Conservation (phyloP, 352 stramenopile species). For the Globisporangium nagaii region DNA sequence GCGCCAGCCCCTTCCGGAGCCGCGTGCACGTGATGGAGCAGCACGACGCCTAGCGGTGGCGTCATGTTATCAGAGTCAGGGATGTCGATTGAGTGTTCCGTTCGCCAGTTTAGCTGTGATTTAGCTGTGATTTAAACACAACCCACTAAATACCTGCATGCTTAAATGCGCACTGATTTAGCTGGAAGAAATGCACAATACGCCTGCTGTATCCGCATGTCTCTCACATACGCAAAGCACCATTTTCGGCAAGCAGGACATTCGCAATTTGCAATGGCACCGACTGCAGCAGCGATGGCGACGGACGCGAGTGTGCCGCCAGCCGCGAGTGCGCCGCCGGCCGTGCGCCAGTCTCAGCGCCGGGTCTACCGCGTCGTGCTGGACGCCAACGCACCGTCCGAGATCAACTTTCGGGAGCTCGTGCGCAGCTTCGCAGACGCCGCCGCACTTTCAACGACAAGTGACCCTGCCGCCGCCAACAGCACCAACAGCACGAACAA, state of each 20-base stretch:
- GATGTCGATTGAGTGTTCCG: no score
- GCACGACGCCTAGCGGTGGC: background rate
- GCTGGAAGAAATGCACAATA: no score
- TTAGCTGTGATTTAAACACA: no score
- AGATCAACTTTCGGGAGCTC: conserved; percentile 77
- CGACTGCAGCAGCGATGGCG: background rate
- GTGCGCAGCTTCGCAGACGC: conserved; percentile 16
- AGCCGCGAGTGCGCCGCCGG: background rate
- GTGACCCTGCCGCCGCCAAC: background rate
- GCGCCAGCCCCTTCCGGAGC: background rate
- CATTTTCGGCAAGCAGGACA: background rate
- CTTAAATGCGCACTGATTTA: no score
- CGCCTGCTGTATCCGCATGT: no score
- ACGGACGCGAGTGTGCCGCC: background rate
- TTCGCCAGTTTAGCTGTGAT: no score
- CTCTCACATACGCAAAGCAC: no score
- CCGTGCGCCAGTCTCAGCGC: conserved; percentile 1
- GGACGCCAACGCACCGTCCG: conserved; percentile 28
- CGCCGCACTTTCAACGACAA: background rate
- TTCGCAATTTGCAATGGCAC: background rate
- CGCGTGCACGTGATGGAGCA: background rate
- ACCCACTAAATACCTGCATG: no score
- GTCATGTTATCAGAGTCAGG: no score
- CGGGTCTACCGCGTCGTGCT: conserved; percentile 51
- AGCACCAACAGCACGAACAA: background rate